Percentiles rank a stretch among this genome's conserved stretches.
Evolutionary conservation across 2,329 filamentous ascomycete genomes (phyloP).

Genomic region (Epichloe sp.): DNA sequence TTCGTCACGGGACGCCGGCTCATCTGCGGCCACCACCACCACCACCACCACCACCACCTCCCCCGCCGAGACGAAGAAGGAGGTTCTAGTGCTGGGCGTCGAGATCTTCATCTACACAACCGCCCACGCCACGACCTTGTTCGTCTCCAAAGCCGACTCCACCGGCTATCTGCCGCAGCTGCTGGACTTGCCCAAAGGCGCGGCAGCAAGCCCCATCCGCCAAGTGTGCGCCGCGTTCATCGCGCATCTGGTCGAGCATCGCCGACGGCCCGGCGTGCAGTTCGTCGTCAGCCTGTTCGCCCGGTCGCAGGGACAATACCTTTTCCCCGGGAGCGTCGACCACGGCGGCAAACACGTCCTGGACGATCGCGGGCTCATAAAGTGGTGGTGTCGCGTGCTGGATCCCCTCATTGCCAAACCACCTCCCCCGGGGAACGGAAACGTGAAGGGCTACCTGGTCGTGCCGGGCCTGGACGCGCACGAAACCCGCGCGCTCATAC

Average conservation of each 20-base stretch:
- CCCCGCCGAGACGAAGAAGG: conserved; percentile 13
- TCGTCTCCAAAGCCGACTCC: conserved; percentile 94
- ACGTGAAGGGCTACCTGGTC: conserved; percentile 64
- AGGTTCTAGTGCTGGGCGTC: conserved; percentile 67
- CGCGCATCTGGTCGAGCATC: conserved; percentile 55
- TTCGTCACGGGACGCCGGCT: conserved; percentile 1
- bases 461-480: conserved; percentile 77
- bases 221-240: conserved; percentile 65
- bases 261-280: conserved; percentile 50
- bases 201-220: conserved; percentile 58
- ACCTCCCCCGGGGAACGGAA: conserved; percentile 19
- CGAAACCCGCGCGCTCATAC: conserved; percentile 70
- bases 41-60: background rate
- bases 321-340: conserved; percentile 85
- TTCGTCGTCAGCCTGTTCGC: conserved; percentile 84
- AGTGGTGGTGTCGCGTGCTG: conserved; percentile 89
- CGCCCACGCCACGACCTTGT: conserved; percentile 67
- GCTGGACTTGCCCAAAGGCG: conserved; percentile 47
- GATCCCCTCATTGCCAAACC: conserved; percentile 53
- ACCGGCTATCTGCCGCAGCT: conserved; percentile 74
- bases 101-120: conserved; percentile 85
- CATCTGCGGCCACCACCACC: background rate
- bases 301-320: conserved; percentile 79
- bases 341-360: conserved; percentile 80
- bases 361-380: conserved; percentile 78